Conservation (phyloP, 441 rosid species). For the Erodium trifolium region DNA sequence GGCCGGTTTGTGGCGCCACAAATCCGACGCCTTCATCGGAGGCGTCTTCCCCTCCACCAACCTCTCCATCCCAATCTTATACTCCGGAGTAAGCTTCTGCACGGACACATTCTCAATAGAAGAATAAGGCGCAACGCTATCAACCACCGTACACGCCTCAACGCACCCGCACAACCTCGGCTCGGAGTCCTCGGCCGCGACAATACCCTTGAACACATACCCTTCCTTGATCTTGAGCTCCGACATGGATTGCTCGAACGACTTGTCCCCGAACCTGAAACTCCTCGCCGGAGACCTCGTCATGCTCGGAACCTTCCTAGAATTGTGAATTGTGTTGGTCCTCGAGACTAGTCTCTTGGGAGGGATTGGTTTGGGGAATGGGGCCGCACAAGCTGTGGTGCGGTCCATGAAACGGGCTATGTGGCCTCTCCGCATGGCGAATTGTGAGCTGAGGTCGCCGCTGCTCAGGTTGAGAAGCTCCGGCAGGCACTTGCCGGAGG, state of each 20-base stretch:
- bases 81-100: constrained; percentile 46
- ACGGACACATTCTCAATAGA: constrained; percentile 40
- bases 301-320: constrained; percentile 24
- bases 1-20: constrained; percentile 56
- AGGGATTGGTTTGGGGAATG: constrained; percentile 23
- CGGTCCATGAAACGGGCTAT: constrained; percentile 44
- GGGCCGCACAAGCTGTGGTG: constrained; percentile 33
- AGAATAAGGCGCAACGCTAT: constrained; percentile 41
- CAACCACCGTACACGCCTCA: constrained; percentile 40
- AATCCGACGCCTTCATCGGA: constrained; percentile 52
- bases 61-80: constrained; percentile 49
- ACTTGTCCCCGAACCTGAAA: constrained; percentile 24
- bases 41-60: constrained; percentile 44
- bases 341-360: too few relatives aligned
- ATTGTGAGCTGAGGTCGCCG: constrained; percentile 34
- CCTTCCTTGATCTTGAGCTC: constrained; percentile 53
- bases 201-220: constrained; percentile 51
- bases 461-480: constrained; percentile 38
- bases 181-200: constrained; percentile 51
- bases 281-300: constrained; percentile 23
- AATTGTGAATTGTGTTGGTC: constrained; percentile 29
- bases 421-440: constrained; percentile 61
- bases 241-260: constrained; percentile 41
- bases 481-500: constrained; percentile 44
- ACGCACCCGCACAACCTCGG: constrained; percentile 56